phyloP scores from a whole-genome alignment of 495 filamentous ascomycete genomes.

The Talaromyces borbonicus region DNA sequence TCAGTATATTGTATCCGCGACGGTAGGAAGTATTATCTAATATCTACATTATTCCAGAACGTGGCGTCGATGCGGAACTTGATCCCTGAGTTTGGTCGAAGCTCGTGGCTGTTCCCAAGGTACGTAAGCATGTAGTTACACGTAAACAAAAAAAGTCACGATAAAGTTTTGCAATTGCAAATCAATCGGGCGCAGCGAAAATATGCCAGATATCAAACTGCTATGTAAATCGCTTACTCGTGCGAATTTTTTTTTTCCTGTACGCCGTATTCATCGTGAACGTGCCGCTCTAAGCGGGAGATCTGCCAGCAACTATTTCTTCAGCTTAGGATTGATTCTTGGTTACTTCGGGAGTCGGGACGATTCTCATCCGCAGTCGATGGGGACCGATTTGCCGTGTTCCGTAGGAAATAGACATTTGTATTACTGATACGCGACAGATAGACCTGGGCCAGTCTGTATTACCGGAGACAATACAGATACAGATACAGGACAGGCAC shows the following conservation, averaged over 20 bases:
- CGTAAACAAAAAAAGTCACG: neutral
- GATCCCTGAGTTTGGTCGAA: neutral
- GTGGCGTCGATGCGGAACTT: neutral
- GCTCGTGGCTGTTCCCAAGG: neutral
- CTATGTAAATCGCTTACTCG: too few relatives aligned
- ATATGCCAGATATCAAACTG: too few relatives aligned
- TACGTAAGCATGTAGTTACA: neutral
- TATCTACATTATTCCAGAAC: neutral
- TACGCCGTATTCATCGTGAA: neutral
- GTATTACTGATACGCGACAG: too few relatives aligned
- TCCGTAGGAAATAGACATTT: too few relatives aligned
- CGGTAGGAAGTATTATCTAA: neutral
- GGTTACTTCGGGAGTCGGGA: neutral
- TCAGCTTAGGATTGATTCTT: neutral
- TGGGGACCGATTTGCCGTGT: neutral
- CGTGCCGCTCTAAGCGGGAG: constrained; percentile 6
- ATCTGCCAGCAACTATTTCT: neutral
- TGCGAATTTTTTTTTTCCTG: too few relatives aligned
- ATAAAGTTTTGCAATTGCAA: neutral
- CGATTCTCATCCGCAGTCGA: constrained; percentile 1
- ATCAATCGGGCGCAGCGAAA: too few relatives aligned
- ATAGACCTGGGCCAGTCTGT: too few relatives aligned
- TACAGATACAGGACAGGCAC: too few relatives aligned
- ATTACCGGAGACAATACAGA: too few relatives aligned
- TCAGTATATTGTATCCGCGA: too few relatives aligned